Base-by-base conservation (phyloP, 108 stramenopile species). In the Fistulifera solaris region DNA sequence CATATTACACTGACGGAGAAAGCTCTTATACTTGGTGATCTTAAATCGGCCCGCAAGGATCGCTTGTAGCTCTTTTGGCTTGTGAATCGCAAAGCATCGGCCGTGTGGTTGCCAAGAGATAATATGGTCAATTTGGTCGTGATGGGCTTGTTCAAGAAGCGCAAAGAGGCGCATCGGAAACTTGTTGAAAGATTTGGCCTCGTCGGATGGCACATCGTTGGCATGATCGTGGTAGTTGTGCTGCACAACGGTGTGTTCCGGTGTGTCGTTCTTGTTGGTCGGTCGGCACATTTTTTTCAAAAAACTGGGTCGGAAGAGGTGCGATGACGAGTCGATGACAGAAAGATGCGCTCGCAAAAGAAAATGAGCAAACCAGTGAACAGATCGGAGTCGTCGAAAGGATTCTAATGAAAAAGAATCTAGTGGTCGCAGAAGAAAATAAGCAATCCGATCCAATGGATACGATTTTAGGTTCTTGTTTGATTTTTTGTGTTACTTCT, bases 181-280 rank as follows among this genome's bases (percentile, higher is more conserved):
- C 22, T 44, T 26, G 15, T 17, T 4, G 23, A 43, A 44, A 42
- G 56, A 57, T 35, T 35, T 35, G 8, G 31, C 3, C 8, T 35
- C 31, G 8, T 35, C 31, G 8, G 53, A 35, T 19, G 53, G 38
- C 38, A 10, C 27, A 13, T 87, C 85, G 10, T 67, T 16, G n/a
- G 80, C 65, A 45, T 84, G 82, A 42, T 88, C 87, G 52, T 80
- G 78, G 65, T 88, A 88, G 54, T 79, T 45, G 59, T 83, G 86
- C 49, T 73, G 75, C 24, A 81, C 73, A 40, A 35, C 31, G 3
- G 31, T 35, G 8, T 35, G 31, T 8, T 35, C 31, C 3, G 8
- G 6, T 35, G 3, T 3, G 3, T 35, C 31, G 31, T 35, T 35
- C 31, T 35, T 35, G 31, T 35, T 35, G 31, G 31, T 35, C 6